These are phyloP conservation scores for Aspergillus olivimuriae DNA, from an alignment of 495 filamentous ascomycete genomes.

Conservation along the genomic window DNA sequence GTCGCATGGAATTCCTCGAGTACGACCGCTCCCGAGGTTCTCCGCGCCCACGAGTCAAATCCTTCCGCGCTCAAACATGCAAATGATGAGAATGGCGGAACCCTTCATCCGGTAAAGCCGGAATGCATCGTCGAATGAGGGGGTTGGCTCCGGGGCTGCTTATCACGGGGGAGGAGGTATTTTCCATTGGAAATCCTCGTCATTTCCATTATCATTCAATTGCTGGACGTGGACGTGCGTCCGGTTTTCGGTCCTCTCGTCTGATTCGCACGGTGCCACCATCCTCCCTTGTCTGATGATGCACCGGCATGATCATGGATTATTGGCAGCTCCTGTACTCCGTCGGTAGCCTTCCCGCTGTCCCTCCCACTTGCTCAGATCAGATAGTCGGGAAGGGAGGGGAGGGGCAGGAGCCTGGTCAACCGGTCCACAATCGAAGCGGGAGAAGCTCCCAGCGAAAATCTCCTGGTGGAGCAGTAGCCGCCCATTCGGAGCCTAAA, in stretches of 20 bases:
- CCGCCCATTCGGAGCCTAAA: constrained; percentile 11
- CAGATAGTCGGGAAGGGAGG: constrained; percentile 18
- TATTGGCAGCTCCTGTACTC: background rate
- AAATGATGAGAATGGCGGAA: constrained; percentile 4
- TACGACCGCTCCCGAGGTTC: constrained; percentile 4
- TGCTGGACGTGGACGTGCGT: too few relatives aligned
- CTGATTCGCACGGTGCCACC: too few relatives aligned
- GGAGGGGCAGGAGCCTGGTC: constrained; percentile 17
- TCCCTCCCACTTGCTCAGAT: constrained; percentile 7
- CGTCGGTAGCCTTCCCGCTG: background rate
- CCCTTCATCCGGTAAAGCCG: constrained; percentile 4
- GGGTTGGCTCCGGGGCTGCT: background rate
- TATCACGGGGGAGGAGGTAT: background rate
- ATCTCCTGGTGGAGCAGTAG: constrained; percentile 23
- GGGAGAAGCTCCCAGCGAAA: constrained; percentile 39
- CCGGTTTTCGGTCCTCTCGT: too few relatives aligned
- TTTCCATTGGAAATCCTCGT: background rate
- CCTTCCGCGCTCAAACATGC: constrained; percentile 8
- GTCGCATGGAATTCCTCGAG: constrained; percentile 4
- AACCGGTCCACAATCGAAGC: constrained; percentile 43
- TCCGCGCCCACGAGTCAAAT: constrained; percentile 8
- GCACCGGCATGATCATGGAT: constrained; percentile 1
- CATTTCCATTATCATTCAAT: too few relatives aligned
- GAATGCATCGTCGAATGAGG: background rate
- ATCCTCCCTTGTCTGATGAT: too few relatives aligned